A percentile compares a stretch with the other conserved stretches of the same genome.
Evolutionary conservation across 2,329 filamentous ascomycete species (phyloP).

Genomic region (Ophiognomonia clavigignenti-juglandacearum): DNA sequence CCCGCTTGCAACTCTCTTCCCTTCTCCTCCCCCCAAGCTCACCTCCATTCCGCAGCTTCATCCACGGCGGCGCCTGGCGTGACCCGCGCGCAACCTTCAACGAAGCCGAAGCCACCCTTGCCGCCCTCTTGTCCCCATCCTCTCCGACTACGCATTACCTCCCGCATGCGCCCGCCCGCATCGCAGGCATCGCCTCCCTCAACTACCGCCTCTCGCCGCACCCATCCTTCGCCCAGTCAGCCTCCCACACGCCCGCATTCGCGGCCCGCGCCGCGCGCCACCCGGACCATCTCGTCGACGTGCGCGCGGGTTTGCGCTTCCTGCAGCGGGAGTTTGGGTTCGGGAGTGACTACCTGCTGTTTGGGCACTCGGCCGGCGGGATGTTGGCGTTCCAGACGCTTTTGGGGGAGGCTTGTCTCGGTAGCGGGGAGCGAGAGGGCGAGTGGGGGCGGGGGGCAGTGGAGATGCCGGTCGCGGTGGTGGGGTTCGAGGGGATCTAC

Average conservation of each 20-base stretch:
- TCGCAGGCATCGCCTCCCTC: constrained; percentile 60
- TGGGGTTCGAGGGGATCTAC: constrained; percentile 64
- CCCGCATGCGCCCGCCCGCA: constrained; percentile 23
- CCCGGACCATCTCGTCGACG: constrained; percentile 57
- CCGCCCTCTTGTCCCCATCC: constrained; percentile 30
- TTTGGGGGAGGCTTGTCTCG: constrained; percentile 34
- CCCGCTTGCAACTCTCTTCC: too few relatives aligned
- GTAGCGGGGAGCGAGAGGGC: not conserved
- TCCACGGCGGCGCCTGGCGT: constrained; percentile 62
- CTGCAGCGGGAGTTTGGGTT: constrained; percentile 32
- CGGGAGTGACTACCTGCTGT: constrained; percentile 43
- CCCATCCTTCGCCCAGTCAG: constrained; percentile 41
- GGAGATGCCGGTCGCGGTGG: constrained; percentile 44
- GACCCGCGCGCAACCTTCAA: constrained; percentile 47
- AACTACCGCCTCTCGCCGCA: constrained; percentile 59
- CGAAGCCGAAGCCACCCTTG: constrained; percentile 41
- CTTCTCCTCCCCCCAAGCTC: not conserved
- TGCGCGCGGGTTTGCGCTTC: constrained; percentile 44
- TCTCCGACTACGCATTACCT: constrained; percentile 13
- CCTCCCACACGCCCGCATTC: constrained; percentile 27
- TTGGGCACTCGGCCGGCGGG: constrained; percentile 60
- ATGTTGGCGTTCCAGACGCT: constrained; percentile 59
- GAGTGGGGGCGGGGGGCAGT: constrained; percentile 23
- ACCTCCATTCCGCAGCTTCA: constrained; percentile 31
- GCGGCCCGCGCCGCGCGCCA: constrained; percentile 42